phyloP scores from a whole-genome alignment of 2,329 filamentous ascomycete species.

The Rutstroemia sydowiana region DNA sequence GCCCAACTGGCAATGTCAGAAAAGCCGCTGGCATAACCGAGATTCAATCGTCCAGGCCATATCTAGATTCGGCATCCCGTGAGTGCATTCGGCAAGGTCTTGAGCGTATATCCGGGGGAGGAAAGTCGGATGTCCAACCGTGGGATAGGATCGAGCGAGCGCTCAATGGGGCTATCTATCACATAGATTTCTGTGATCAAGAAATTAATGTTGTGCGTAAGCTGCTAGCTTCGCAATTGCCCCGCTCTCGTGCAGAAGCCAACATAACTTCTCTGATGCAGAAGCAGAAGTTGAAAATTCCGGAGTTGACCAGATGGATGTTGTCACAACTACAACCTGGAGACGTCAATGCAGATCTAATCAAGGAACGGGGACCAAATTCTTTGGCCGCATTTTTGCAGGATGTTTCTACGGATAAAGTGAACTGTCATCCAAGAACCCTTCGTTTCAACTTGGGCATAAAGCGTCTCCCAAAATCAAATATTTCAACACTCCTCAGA shows the following conservation, averaged over 20 bases:
- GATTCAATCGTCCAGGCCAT: constrained; percentile 6
- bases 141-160: neutral
- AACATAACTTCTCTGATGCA: neutral
- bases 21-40: neutral
- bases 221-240: neutral
- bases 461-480: neutral
- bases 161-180: constrained; percentile 2
- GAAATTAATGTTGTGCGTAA: constrained; percentile 9
- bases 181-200: constrained; percentile 17
- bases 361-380: constrained; percentile 44
- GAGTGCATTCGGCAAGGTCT: constrained; percentile 11
- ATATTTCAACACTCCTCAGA: constrained; percentile 16
- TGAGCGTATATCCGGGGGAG: neutral
- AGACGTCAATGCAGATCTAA: constrained; percentile 42
- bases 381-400: constrained; percentile 15
- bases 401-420: constrained; percentile 14
- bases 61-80: constrained; percentile 4
- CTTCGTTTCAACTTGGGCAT: constrained; percentile 1
- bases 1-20: no score
- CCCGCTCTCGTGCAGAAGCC: neutral
- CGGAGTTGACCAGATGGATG: constrained; percentile 2
- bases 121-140: neutral
- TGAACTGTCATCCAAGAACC: constrained; percentile 2
- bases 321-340: neutral
- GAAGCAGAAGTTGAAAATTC: constrained; percentile 3